Evolutionary conservation across 1,139 yeast species (phyloP).

Genomic region (Yamadazyma siamensis): DNA sequence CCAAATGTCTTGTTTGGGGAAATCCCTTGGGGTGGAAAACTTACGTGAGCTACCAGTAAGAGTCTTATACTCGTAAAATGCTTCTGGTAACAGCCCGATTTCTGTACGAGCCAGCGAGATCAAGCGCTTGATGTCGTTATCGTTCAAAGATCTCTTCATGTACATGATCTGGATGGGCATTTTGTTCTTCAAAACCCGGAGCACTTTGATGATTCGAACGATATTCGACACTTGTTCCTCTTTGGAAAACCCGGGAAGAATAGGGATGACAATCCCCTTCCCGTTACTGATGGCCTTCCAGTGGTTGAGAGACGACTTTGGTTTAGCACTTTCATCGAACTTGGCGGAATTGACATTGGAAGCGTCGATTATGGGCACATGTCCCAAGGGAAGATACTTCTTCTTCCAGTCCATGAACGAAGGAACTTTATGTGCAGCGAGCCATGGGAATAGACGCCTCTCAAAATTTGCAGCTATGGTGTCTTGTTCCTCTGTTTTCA

Average conservation of each 20-base stretch:
- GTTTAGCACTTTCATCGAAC: background rate
- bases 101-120: conserved; percentile 20
- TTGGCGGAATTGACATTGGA: background rate
- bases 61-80: conserved; percentile 9
- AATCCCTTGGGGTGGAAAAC: conserved; percentile 11
- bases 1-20: conserved; percentile 26
- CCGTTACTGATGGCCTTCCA: conserved; percentile 20
- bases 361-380: conserved; percentile 13
- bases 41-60: conserved; percentile 5
- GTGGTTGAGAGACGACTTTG: conserved; percentile 7
- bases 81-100: conserved; percentile 12
- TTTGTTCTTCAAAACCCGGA: conserved; percentile 24
- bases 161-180: conserved; percentile 30
- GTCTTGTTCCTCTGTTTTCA: conserved; percentile 3
- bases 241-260: conserved; percentile 14
- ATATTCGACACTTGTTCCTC: conserved; percentile 18
- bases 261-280: conserved; percentile 34
- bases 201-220: conserved; percentile 21
- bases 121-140: conserved; percentile 17
- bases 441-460: conserved; percentile 22
- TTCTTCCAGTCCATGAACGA: conserved; percentile 18
- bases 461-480: conserved; percentile 12
- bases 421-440: conserved; percentile 15
- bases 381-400: conserved; percentile 6
- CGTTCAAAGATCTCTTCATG: conserved; percentile 12